phyloP scores from a whole-genome alignment of 2,329 filamentous ascomycete genomes.

The Aspergillus bombycis region DNA sequence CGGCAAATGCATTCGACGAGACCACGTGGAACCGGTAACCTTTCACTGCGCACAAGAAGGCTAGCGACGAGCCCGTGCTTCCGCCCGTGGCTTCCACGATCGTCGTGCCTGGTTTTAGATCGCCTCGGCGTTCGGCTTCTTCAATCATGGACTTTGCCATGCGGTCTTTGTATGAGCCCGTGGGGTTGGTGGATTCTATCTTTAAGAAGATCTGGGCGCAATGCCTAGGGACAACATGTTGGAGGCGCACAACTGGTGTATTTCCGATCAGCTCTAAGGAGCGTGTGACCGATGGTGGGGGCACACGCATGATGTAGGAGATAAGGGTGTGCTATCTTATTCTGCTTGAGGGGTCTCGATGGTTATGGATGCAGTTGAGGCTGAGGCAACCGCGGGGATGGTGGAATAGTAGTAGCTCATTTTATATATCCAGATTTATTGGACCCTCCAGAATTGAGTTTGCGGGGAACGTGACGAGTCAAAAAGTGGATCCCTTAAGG shows the following conservation, averaged over 20 bases:
- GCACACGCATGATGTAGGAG: too few species aligned
- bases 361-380: too few species aligned
- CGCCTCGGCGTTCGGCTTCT: conserved; percentile 79
- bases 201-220: conserved; percentile 81
- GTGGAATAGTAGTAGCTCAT: too few species aligned
- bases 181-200: conserved; percentile 82
- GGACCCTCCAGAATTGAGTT: too few species aligned
- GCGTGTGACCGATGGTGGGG: neutral
- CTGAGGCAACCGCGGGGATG: too few species aligned
- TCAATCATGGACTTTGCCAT: conserved; percentile 93
- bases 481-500: too few species aligned
- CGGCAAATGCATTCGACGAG: conserved; percentile 16
- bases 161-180: conserved; percentile 83
- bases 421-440: too few species aligned
- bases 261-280: conserved; percentile 67
- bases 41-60: conserved; percentile 19
- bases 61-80: conserved; percentile 61
- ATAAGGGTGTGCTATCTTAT: too few species aligned
- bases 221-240: conserved; percentile 78
- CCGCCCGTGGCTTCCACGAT: conserved; percentile 92
- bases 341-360: too few species aligned
- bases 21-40: conserved; percentile 17
- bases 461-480: too few species aligned
- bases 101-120: conserved; percentile 89
- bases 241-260: conserved; percentile 82